These are phyloP conservation scores for Ruellia speciosa DNA, from an alignment of 305 asterid genomes.

Conservation along the genomic window DNA sequence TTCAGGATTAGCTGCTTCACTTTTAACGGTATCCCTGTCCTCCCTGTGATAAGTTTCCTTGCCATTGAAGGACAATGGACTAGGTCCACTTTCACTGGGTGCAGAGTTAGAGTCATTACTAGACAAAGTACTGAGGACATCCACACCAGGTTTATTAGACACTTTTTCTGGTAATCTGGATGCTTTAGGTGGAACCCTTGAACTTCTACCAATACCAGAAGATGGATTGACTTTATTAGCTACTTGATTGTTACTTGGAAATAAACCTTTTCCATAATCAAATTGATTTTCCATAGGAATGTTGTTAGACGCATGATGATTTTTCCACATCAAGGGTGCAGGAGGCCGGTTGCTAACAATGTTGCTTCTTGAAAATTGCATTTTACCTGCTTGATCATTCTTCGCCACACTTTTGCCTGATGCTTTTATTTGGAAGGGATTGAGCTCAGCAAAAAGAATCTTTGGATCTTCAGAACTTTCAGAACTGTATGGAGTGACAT, in stretches of 20 bases:
- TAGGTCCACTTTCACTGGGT: conserved; percentile 35
- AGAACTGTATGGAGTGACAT: conserved; percentile 59
- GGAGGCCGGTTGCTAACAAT: conserved; percentile 50
- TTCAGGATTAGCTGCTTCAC: conserved; percentile 27
- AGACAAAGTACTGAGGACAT: conserved; percentile 22
- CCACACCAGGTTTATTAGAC: conserved; percentile 27
- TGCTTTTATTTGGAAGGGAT: conserved; percentile 85
- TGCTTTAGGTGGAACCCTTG: conserved; percentile 33
- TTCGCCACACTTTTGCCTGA: conserved; percentile 52
- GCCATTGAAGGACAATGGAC: conserved; percentile 30
- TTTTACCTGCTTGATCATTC: conserved; percentile 46
- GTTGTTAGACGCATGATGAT: conserved; percentile 55
- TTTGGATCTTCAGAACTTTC: conserved; percentile 67
- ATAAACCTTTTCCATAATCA: conserved; percentile 33
- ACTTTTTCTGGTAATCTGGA: conserved; percentile 33
- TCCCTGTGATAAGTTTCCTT: conserved; percentile 33
- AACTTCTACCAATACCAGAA: conserved; percentile 45
- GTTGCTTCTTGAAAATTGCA: conserved; percentile 47
- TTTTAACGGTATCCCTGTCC: conserved; percentile 25
- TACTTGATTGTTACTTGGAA: conserved; percentile 34
- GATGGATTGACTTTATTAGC: conserved; percentile 34
- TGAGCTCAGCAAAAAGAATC: conserved; percentile 87
- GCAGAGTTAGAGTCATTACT: conserved; percentile 26
- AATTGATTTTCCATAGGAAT: conserved; percentile 44
- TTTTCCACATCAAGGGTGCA: conserved; percentile 67